Evolutionary conservation across 129 eudicot genomes (phyloP).

Genomic region (Helianthus annuus): HanXRQr2.0-SUNRISE NC_035440.2:19191347-19191846

Average conservation of each 20-base stretch:
- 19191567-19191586: slow-evolving; percentile 40
- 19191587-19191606: slow-evolving; percentile 45
- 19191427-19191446: slow-evolving; percentile 26
- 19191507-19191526: slow-evolving; percentile 61
- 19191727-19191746: slow-evolving; percentile 36
- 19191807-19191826: not conserved
- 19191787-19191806: not conserved
- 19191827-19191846: slow-evolving; percentile 20
- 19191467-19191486: slow-evolving; percentile 79
- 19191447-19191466: slow-evolving; percentile 63
- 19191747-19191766: slow-evolving; percentile 34
- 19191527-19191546: slow-evolving; percentile 37
- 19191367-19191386: not conserved
- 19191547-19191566: slow-evolving; percentile 62
- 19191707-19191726: slow-evolving; percentile 45
- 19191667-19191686: slow-evolving; percentile 50
- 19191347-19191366: not conserved
- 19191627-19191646: slow-evolving; percentile 56
- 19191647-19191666: slow-evolving; percentile 42
- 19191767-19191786: not conserved
- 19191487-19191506: slow-evolving; percentile 61
- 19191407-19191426: not conserved
- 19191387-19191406: not conserved
- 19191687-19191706: slow-evolving; percentile 55
- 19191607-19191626: slow-evolving; percentile 54